Evolutionary conservation across 2,329 filamentous ascomycete species (phyloP), one percentile per base, ranked within the genome.

Genomic region (Alternaria sp.): DNA sequence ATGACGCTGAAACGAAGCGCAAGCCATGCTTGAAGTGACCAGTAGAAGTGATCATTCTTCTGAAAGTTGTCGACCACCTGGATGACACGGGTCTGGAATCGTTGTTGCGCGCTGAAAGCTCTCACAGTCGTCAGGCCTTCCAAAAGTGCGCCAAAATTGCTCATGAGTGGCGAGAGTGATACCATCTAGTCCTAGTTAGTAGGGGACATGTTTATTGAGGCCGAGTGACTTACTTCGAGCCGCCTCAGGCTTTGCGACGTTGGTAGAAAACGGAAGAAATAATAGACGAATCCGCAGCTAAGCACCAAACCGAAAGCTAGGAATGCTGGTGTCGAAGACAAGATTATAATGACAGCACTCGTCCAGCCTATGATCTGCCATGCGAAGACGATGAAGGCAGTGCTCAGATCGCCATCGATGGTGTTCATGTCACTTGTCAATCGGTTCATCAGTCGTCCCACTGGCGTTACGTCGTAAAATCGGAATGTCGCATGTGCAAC

Each of bases 31-130:
- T 96, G 93, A 46, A 96, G 85, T 62, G 90, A 92, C 83, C 93
- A 97, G 81, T 96, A 97, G 81, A 97, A 97, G 77, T 97, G 94
- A 73, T 97, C 94, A 86, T 97, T 96, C 76, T 93, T 93, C 77
- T 97, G 94, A 75, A 97, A 97, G 17, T 89, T 89, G 74, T 97
- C 93, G 0, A 93, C 93, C 0, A 93, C 93, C 3, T 86, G 83
- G 32, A 97, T 90, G 56, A 96, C 92, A 54, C 90, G 87, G 65
- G 89, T 87, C 74, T 96, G 93, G 73, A 97, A 97, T 56, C 91
- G 89, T 5, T 86, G 82, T 70, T 97, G 90, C 1, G 91, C 93
- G 52, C 87, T 88, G 76, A 96, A 95, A 0, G 94, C 93, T 52
- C 74, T 94, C 86, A 97, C 93, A 0, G 94, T 97, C 0, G 92